Evolutionary conservation across 2,329 filamentous ascomycete genomes (phyloP).

Genomic region (Colletotrichum nymphaeae): DNA sequence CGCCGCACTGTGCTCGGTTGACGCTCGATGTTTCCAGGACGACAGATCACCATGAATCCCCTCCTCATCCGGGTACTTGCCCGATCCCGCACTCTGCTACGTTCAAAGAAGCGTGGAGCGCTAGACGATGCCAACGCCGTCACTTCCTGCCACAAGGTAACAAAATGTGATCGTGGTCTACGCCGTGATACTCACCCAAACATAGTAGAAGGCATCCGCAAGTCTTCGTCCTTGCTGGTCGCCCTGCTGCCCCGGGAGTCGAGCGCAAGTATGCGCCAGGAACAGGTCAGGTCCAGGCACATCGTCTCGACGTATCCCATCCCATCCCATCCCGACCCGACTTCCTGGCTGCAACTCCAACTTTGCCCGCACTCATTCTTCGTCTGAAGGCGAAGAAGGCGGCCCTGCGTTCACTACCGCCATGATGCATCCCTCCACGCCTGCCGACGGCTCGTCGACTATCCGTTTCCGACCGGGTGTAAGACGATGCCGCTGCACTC

Average conservation of each 20-base stretch:
- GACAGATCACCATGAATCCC: too few relatives aligned
- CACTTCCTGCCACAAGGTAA: not conserved
- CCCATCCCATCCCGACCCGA: not conserved
- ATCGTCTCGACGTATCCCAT: not conserved
- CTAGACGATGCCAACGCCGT: not conserved
- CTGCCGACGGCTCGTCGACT: conserved; percentile 6
- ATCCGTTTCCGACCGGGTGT: conserved; percentile 6
- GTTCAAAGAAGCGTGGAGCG: not conserved
- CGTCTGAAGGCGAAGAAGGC: conserved; percentile 2
- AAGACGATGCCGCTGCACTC: not conserved
- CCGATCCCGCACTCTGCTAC: not conserved
- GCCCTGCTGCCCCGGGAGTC: not conserved
- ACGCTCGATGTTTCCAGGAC: too few relatives aligned
- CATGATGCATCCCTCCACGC: too few relatives aligned
- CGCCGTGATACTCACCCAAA: not conserved
- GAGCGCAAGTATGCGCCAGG: not conserved
- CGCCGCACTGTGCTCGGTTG: too few relatives aligned
- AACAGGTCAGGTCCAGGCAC: not conserved
- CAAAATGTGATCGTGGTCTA: not conserved
- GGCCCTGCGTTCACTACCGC: not conserved
- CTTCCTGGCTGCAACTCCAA: not conserved
- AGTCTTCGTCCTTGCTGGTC: not conserved
- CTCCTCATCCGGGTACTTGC: not conserved
- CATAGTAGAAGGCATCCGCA: not conserved
- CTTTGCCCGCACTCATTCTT: not conserved